Evolutionary conservation across 768 basidiomycete species (phyloP).

Genomic region (Mycena kentingensis): DNA sequence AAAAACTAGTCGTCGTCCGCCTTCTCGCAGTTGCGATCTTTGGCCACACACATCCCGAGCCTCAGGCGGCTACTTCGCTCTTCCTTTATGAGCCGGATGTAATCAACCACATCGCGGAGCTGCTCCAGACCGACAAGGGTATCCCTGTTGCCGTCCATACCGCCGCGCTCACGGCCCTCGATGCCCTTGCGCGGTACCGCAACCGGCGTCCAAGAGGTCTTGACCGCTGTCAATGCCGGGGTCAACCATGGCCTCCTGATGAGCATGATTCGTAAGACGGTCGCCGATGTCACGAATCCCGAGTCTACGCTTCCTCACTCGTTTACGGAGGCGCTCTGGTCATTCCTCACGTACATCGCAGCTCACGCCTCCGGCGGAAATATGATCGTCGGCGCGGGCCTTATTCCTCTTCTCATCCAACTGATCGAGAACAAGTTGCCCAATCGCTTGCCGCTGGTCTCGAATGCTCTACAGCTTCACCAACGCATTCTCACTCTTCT

Average conservation of each 20-base stretch:
- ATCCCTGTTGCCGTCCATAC: constrained; percentile 77
- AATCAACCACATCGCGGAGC: constrained; percentile 83
- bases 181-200: constrained; percentile 86
- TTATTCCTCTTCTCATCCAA: constrained; percentile 87
- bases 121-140: constrained; percentile 77
- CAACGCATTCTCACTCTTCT: constrained; percentile 87
- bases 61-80: constrained; percentile 73
- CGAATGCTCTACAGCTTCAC: constrained; percentile 90
- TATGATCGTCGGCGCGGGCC: constrained; percentile 93
- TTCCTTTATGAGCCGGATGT: constrained; percentile 96
- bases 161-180: constrained; percentile 85
- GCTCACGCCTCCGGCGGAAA: constrained; percentile 84
- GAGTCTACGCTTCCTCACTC: constrained; percentile 69
- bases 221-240: constrained; percentile 89
- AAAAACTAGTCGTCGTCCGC: constrained; percentile 79
- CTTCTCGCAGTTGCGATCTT: constrained; percentile 90
- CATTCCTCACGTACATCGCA: constrained; percentile 85
- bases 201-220: constrained; percentile 81
- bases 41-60: constrained; percentile 82
- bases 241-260: constrained; percentile 96
- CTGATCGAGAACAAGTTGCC: constrained; percentile 78
- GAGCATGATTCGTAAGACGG: constrained; percentile 82
- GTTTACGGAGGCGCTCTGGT: constrained; percentile 81
- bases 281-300: constrained; percentile 67
- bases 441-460: constrained; percentile 71